Conservation (phyloP, 345 rosid genomes). For the Rhodamnia rubescens region DNA sequence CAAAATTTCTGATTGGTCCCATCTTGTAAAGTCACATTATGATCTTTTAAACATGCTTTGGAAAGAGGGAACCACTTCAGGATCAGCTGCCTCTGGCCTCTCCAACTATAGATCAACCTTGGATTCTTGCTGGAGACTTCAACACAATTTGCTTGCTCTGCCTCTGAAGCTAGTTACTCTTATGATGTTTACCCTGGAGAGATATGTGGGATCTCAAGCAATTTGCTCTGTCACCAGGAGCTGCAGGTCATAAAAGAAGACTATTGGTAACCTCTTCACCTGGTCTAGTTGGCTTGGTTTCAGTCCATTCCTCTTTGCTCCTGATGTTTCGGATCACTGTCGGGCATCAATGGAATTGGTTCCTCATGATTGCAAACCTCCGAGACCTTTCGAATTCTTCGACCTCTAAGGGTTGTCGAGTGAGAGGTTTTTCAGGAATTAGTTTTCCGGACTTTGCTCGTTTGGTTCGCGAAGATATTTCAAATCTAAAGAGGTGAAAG, state of each 20-base stretch:
- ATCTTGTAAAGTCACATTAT: background rate
- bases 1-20: background rate
- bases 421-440: too few species aligned
- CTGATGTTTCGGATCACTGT: background rate
- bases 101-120: background rate
- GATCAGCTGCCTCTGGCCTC: too few species aligned
- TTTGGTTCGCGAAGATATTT: too few species aligned
- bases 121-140: background rate
- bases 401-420: too few species aligned
- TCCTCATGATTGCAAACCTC: too few species aligned
- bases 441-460: too few species aligned
- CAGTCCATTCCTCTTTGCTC: background rate
- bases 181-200: background rate
- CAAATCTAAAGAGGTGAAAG: too few species aligned
- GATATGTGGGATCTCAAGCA: background rate
- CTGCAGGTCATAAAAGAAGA: background rate
- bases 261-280: too few species aligned
- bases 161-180: background rate
- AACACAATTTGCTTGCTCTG: background rate
- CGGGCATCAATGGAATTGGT: background rate
- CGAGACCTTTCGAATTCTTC: too few species aligned
- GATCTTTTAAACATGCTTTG: too few species aligned
- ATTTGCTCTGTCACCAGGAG: background rate
- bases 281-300: background rate
- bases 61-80: too few species aligned